These are phyloP conservation scores for Fusarium verrucosum DNA, from an alignment of 2,329 filamentous ascomycete species.

Conservation along the genomic window DNA sequence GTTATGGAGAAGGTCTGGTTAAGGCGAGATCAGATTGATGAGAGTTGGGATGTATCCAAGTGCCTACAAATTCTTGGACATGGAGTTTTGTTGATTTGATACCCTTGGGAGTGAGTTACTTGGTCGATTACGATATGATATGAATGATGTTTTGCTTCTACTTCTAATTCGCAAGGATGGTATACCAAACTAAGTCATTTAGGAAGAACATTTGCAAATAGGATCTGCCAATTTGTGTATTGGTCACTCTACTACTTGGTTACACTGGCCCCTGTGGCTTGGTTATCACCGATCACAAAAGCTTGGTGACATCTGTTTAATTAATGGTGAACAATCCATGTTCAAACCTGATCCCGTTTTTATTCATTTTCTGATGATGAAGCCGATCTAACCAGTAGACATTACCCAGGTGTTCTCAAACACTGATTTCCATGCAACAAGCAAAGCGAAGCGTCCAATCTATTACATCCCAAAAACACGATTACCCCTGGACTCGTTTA, in stretches of 20 bases:
- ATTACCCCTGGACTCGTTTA: constrained; percentile 27
- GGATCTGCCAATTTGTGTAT: neutral
- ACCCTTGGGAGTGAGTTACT: constrained; percentile 26
- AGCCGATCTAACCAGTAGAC: constrained; percentile 45
- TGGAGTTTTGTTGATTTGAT: constrained; percentile 52
- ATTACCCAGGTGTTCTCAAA: constrained; percentile 36
- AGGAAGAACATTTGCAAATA: neutral
- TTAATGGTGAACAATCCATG: constrained; percentile 14
- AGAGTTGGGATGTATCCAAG: constrained; percentile 56
- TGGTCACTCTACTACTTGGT: neutral
- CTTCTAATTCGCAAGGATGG: neutral
- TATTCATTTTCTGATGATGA: constrained; percentile 31
- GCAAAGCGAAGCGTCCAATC: constrained; percentile 25
- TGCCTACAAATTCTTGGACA: constrained; percentile 55
- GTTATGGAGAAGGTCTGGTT: constrained; percentile 61
- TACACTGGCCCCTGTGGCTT: neutral
- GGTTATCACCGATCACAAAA: neutral
- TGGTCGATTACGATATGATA: neutral
- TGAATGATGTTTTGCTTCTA: neutral
- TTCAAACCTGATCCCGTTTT: constrained; percentile 23
- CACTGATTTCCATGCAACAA: constrained; percentile 15
- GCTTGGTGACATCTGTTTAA: neutral
- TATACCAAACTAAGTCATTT: neutral
- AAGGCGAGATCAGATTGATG: constrained; percentile 51
- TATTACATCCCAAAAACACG: constrained; percentile 22